Base-by-base conservation (phyloP, 108 stramenopile genomes). In the Cyclotella distinguenda region DNA sequence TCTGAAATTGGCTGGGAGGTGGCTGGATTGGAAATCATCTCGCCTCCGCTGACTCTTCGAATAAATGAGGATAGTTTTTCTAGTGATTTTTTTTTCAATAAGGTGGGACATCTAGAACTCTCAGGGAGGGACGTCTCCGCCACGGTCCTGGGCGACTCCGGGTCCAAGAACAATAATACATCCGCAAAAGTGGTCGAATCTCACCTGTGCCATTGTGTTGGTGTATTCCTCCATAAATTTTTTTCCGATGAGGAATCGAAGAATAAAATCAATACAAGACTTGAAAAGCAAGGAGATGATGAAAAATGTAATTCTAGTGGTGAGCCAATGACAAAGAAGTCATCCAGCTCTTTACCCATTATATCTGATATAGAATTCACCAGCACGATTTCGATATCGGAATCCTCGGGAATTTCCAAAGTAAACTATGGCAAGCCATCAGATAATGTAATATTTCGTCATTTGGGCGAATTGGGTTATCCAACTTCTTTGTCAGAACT, bases 11-110 rank as follows among this genome's bases (percentile, higher is more conserved):
- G 53, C 34, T 44, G 23, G 18, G 58, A 59, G 19, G 50, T 74
- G 42, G 21, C 16, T 13, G 73, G 73, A 51, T 51, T 74, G 13
- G 66, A 74, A 32, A 74, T 74, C 65, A 60, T 66, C 23, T 66
- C 73, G 15, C 57, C 64, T 4, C 36, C 30, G 32, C 23, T 58
- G 25, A 52, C 64, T 23, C 11, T 74, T 36, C 30, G 48, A 21
- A 57, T 74, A 33, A 39, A 22, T 21, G 48, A 46, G 44, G 52
- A 66, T 9, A 61, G 30, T 33, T 54, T 60, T 25, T 39, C 34
- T 31, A 26, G 50, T 25, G 45, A 49, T 49, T 36, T 22, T 27
- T 61, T 54, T 4, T 15, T 53, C 35, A 35, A n/a, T n/a, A n/a
- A n/a, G n/a, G n/a, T n/a, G n/a, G n/a, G n/a, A n/a, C n/a, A n/a